Conservation (phyloP, 208 protist genomes). For the Willaertia magna region DNA sequence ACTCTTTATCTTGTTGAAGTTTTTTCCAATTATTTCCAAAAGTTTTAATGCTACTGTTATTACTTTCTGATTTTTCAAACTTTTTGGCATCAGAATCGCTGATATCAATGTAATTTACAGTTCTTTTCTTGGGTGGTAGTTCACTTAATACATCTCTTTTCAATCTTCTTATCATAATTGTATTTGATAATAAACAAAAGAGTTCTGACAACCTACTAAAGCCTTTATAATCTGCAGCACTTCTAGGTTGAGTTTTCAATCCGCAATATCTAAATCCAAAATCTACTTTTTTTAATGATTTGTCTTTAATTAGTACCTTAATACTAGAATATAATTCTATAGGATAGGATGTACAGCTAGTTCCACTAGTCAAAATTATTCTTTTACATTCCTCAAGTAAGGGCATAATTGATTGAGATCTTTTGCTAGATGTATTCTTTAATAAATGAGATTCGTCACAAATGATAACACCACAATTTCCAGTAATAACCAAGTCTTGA, state of each 20-base stretch:
- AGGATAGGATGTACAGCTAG: constrained; percentile 70
- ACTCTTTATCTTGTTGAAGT: background rate
- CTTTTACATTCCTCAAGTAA: background rate
- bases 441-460: background rate
- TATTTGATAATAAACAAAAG: constrained; percentile 53
- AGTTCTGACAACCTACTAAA: constrained; percentile 62
- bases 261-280: constrained; percentile 84
- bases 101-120: background rate
- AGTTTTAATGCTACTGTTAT: background rate
- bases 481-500: background rate
- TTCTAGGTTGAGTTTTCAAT: constrained; percentile 24
- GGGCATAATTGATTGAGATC: background rate
- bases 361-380: constrained; percentile 3
- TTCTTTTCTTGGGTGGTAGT: background rate
- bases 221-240: background rate
- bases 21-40: background rate
- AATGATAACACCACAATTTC: constrained; percentile 18
- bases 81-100: background rate
- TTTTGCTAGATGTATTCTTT: background rate
- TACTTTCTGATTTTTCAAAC: background rate
- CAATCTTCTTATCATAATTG: constrained; percentile 77
- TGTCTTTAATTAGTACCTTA: constrained; percentile 41
- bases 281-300: constrained; percentile 23
- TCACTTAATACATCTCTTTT: constrained; percentile 48
- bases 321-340: constrained; percentile 84